These are phyloP conservation scores for Acacia pycnantha DNA, from an alignment of 331 rosid species.

Conservation along the genomic window DNA sequence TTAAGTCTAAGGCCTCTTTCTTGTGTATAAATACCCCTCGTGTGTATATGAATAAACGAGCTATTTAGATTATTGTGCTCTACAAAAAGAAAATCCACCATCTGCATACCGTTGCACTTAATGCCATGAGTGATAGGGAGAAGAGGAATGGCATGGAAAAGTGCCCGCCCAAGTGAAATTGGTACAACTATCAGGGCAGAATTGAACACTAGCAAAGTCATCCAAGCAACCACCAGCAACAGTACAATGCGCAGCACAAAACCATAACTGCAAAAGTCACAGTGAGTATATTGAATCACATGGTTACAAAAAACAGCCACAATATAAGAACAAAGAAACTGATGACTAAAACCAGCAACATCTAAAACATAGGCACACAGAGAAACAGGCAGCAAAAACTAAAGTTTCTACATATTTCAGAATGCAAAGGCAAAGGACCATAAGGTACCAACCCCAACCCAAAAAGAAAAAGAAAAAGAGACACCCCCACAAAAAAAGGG, in stretches of 20 bases:
- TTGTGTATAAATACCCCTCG: no score
- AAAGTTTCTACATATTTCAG: background rate
- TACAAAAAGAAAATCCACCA: conserved; percentile 21
- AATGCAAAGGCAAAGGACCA: background rate
- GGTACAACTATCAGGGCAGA: conserved; percentile 94
- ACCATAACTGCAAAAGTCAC: conserved; percentile 61
- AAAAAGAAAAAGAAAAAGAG: background rate
- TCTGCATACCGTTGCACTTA: conserved; percentile 82
- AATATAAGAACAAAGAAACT: conserved; percentile 7
- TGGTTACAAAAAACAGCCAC: background rate
- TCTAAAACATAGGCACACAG: background rate
- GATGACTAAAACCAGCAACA: background rate
- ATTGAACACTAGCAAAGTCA: conserved; percentile 92
- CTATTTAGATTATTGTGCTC: no score
- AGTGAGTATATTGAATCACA: conserved; percentile 20
- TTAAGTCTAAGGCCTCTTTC: no score
- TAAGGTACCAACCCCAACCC: background rate
- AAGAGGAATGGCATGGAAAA: conserved; percentile 88
- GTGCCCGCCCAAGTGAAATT: conserved; percentile 80
- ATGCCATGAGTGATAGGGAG: conserved; percentile 98
- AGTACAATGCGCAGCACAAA: conserved; percentile 91
- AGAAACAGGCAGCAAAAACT: conserved; percentile 2
- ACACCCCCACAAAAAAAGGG: background rate
- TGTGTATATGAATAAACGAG: no score
- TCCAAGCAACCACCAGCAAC: conserved; percentile 95